Evolutionary conservation across 352 stramenopile species (phyloP).

Genomic region (Hyphochytrium catenoides): DNA sequence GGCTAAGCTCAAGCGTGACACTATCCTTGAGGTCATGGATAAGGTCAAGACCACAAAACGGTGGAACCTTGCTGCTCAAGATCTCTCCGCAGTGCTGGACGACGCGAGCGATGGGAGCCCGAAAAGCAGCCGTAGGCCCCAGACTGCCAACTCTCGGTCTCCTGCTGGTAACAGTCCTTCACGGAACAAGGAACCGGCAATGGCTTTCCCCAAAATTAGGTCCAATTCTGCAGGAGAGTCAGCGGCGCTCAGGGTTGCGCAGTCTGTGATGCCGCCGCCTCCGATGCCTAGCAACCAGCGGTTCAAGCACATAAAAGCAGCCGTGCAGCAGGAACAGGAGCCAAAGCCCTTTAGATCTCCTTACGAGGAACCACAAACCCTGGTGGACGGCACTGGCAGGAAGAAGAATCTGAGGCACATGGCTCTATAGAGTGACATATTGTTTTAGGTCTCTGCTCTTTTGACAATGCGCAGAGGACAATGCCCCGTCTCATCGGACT

Average conservation of each 20-base stretch:
- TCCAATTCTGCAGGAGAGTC: constrained; percentile 5
- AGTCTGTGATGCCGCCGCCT: constrained; percentile 24
- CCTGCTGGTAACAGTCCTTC: constrained; percentile 16
- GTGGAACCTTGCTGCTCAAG: constrained; percentile 44
- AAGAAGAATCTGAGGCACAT: constrained; percentile 17
- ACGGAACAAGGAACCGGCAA: constrained; percentile 10
- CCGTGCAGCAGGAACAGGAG: constrained; percentile 12
- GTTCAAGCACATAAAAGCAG: constrained; percentile 45
- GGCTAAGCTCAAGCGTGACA: constrained; percentile 61
- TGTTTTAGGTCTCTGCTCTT: no score
- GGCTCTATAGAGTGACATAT: no score
- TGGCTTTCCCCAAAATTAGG: constrained; percentile 9
- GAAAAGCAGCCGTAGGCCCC: constrained; percentile 16
- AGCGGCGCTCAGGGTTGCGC: no score
- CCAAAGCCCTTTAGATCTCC: constrained; percentile 34
- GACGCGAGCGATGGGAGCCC: no score
- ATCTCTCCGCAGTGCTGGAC: constrained; percentile 40
- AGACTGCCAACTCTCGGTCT: constrained; percentile 16
- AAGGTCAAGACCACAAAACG: constrained; percentile 65
- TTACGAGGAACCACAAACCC: constrained; percentile 25
- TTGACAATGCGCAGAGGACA: no score
- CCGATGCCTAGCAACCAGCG: constrained; percentile 30
- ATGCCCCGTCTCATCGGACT: no score
- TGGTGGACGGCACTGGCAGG: no score
- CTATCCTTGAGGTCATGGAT: constrained; percentile 66